These are phyloP conservation scores for Eimeria praecox DNA, from an alignment of 169 alveolate genomes.

Conservation along the genomic window DNA sequence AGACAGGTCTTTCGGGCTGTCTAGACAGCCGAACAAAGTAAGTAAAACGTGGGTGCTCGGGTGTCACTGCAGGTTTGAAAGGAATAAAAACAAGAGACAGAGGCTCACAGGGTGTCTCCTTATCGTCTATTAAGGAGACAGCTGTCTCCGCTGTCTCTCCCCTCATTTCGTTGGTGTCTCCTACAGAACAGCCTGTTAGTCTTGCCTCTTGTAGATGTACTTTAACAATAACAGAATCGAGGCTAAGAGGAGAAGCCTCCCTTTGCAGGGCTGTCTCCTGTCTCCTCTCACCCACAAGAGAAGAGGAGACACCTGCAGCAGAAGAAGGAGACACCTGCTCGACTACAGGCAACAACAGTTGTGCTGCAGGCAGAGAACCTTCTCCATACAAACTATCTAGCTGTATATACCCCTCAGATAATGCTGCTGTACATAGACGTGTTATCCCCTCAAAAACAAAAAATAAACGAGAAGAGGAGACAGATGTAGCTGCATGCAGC, in stretches of 20 bases:
- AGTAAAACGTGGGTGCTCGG: not conserved
- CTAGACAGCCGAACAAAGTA: conserved; percentile 33
- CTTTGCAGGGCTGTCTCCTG: not conserved
- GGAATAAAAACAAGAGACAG: not conserved
- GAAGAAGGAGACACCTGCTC: not conserved
- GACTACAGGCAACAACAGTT: not conserved
- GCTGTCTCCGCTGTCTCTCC: not conserved
- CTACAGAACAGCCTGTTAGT: not conserved
- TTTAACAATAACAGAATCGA: not conserved
- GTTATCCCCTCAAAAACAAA: not conserved
- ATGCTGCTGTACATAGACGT: not conserved
- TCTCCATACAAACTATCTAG: not conserved
- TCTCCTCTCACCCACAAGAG: too few relatives aligned
- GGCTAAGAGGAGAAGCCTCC: not conserved
- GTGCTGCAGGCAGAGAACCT: not conserved
- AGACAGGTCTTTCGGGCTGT: not conserved
- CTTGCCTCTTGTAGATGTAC: not conserved
- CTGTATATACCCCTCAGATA: not conserved
- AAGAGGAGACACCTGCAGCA: too few relatives aligned
- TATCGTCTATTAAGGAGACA: not conserved
- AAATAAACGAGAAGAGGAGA: not conserved
- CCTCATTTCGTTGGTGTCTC: not conserved
- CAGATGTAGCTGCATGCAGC: not conserved
- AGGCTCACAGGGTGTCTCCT: not conserved
- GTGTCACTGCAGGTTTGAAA: conserved; percentile 27